Evolutionary conservation across 2,329 filamentous ascomycete genomes (phyloP).

Genomic region (Trichoderma sp.): DNA sequence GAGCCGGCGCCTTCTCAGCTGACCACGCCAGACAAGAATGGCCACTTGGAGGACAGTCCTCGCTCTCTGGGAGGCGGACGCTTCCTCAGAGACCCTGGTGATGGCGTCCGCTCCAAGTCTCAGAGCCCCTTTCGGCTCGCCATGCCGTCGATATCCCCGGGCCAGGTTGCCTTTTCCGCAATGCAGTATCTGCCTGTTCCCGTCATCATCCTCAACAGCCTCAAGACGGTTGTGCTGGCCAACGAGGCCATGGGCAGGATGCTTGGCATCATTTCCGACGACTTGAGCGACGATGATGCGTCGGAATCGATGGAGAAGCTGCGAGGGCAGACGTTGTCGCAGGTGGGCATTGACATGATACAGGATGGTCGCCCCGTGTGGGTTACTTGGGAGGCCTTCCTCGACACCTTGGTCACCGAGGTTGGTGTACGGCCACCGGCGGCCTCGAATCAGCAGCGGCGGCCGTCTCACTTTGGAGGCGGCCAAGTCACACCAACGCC

Average conservation of each 20-base stretch:
- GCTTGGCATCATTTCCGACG: conserved; percentile 59
- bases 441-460: conserved; percentile 32
- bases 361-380: conserved; percentile 66
- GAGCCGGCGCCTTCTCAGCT: conserved; percentile 24
- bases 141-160: conserved; percentile 54
- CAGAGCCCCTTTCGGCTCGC: conserved; percentile 46
- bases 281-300: conserved; percentile 46
- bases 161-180: conserved; percentile 66
- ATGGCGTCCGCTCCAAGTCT: conserved; percentile 41
- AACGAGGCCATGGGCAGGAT: conserved; percentile 77
- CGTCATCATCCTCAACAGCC: conserved; percentile 66
- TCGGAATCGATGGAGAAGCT: conserved; percentile 61
- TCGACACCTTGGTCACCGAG: conserved; percentile 57
- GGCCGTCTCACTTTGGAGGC: conserved; percentile 31
- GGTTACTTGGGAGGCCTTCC: conserved; percentile 62
- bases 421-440: conserved; percentile 41
- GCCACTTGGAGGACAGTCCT: conserved; percentile 35
- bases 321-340: conserved; percentile 66
- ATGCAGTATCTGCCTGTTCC: conserved; percentile 77
- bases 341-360: conserved; percentile 74
- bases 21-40: conserved; percentile 12
- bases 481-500: conserved; percentile 47
- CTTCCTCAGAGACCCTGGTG: conserved; percentile 42
- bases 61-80: conserved; percentile 38
- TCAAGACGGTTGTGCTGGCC: conserved; percentile 72